These are phyloP conservation scores for Epichloe gansuensis DNA, from an alignment of 2,329 filamentous ascomycete species.

Conservation along the genomic window DNA sequence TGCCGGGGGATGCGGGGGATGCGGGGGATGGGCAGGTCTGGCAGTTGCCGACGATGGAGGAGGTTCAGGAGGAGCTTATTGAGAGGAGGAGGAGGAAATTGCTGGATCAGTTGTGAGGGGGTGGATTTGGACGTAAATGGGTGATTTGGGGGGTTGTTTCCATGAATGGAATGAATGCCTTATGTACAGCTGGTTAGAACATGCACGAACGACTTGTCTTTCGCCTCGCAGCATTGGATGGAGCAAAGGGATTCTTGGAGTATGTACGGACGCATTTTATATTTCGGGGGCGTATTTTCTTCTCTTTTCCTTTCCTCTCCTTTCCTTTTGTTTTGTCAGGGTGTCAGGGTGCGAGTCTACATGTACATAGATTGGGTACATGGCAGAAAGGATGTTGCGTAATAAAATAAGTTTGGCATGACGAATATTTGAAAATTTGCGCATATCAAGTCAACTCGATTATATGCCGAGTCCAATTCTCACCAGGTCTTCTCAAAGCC, in stretches of 20 bases:
- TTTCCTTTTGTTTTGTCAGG: neutral
- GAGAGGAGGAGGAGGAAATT: conserved; percentile 73
- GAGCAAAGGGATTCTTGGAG: neutral
- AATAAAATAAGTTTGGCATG: no score
- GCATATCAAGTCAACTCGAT: no score
- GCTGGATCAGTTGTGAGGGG: conserved; percentile 57
- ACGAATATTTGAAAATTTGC: no score
- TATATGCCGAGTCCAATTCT: no score
- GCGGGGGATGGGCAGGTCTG: conserved; percentile 69
- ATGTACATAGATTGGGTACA: no score
- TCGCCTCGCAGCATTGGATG: neutral
- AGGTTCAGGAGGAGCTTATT: conserved; percentile 89
- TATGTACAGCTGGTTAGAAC: no score
- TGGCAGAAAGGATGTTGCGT: no score
- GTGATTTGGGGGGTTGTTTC: neutral
- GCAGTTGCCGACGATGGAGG: conserved; percentile 73
- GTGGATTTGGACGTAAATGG: neutral
- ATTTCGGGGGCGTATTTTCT: neutral
- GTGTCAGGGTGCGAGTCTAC: no score
- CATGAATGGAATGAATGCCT: no score
- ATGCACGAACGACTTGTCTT: neutral
- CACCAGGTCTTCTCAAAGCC: no score
- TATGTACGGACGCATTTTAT: neutral
- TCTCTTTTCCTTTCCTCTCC: neutral
- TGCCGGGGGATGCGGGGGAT: conserved; percentile 81